Evolutionary conservation across 371 early-diverging fungal species (phyloP).

Genomic region (Rhizopus microsporus): DNA sequence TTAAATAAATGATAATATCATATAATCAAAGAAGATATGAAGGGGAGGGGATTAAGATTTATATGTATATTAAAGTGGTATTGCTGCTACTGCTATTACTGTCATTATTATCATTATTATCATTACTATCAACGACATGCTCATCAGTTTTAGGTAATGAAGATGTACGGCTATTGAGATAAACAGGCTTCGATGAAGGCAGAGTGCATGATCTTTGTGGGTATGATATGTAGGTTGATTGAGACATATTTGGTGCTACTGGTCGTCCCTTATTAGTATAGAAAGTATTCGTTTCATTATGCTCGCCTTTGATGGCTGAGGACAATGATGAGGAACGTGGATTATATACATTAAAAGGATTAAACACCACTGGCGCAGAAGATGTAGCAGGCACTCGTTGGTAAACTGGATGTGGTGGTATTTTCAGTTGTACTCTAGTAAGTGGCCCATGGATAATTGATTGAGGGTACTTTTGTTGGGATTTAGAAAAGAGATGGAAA

Average conservation of each 20-base stretch:
- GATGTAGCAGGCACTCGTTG: background rate
- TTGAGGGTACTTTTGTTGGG: slow-evolving; percentile 19
- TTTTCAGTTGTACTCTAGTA: slow-evolving; percentile 21
- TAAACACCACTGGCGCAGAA: background rate
- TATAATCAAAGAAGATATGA: background rate
- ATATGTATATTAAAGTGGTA: background rate
- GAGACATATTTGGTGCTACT: no score
- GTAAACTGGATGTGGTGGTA: slow-evolving; percentile 22
- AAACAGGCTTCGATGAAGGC: no score
- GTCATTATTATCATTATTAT: no score
- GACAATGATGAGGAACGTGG: background rate
- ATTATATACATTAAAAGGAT: background rate
- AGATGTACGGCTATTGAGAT: slow-evolving; percentile 15
- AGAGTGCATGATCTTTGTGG: no score
- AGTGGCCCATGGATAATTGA: slow-evolving; percentile 17
- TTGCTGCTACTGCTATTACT: background rate
- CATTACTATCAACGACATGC: no score
- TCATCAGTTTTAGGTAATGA: slow-evolving; percentile 11
- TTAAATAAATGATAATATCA: slow-evolving; percentile 28
- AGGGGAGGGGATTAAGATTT: background rate
- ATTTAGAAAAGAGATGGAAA: slow-evolving; percentile 16
- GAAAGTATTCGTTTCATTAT: no score
- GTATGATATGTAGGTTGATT: no score
- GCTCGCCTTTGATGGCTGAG: no score
- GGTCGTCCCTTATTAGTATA: no score